These are phyloP conservation scores for Hypoxylon cercidicola DNA, from an alignment of 495 filamentous ascomycete genomes.

Conservation along the genomic window DNA sequence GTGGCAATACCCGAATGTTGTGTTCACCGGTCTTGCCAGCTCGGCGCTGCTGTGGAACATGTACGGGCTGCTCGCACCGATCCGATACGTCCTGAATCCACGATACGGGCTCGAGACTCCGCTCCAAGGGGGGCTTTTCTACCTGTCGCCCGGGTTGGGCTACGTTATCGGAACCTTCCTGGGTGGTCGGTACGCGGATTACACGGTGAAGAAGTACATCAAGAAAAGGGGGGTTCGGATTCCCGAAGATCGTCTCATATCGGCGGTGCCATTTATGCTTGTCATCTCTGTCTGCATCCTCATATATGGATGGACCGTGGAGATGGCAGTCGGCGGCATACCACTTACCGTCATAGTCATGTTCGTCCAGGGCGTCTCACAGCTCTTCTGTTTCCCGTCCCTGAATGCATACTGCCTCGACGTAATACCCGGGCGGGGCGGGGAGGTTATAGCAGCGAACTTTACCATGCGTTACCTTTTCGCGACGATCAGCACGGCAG, in stretches of 20 bases:
- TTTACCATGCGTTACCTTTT: constrained; percentile 76
- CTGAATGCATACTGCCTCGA: constrained; percentile 80
- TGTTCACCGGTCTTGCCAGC: constrained; percentile 66
- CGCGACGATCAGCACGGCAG: constrained; percentile 68
- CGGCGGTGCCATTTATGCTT: constrained; percentile 66
- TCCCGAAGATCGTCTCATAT: constrained; percentile 72
- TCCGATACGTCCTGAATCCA: constrained; percentile 76
- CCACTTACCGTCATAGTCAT: constrained; percentile 72
- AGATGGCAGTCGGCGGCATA: constrained; percentile 71
- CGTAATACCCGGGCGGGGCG: constrained; percentile 70
- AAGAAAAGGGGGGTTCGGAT: constrained; percentile 65
- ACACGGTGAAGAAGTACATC: constrained; percentile 69
- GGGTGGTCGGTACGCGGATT: constrained; percentile 75
- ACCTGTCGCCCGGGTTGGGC: constrained; percentile 74
- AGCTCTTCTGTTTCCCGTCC: constrained; percentile 75
- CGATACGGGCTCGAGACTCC: constrained; percentile 72
- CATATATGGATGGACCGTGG: constrained; percentile 75
- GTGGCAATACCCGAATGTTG: constrained; percentile 71
- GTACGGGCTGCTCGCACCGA: constrained; percentile 75
- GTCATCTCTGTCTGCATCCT: constrained; percentile 72
- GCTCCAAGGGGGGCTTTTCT: constrained; percentile 74
- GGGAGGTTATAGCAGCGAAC: constrained; percentile 76
- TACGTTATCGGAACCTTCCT: constrained; percentile 74
- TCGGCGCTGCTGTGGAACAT: constrained; percentile 74
- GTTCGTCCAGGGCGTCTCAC: constrained; percentile 74